phyloP scores from a whole-genome alignment of 116 monocot genomes.

The Dioscorea cayenensis region DNA sequence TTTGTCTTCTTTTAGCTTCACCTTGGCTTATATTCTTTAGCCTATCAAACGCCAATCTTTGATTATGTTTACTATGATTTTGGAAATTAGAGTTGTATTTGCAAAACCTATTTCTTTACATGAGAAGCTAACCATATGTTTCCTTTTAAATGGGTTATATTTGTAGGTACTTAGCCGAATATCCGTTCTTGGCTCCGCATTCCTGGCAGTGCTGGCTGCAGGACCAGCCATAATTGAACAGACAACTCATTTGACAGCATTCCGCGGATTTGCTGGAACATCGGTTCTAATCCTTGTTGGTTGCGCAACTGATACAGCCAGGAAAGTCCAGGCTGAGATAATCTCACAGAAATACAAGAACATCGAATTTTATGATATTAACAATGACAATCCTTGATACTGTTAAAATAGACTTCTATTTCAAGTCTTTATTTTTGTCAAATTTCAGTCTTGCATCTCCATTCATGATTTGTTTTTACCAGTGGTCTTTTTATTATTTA shows the following conservation, averaged over 20 bases:
- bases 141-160: background rate
- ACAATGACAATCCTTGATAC: slow-evolving; percentile 40
- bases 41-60: too few species aligned
- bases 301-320: slow-evolving; percentile 95
- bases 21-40: too few species aligned
- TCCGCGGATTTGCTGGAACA: slow-evolving; percentile 93
- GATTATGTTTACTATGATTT: too few species aligned
- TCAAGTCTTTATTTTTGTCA: background rate
- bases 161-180: slow-evolving; percentile 81
- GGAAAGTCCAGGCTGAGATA: slow-evolving; percentile 96
- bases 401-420: too few species aligned
- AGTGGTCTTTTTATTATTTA: background rate
- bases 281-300: slow-evolving; percentile 95
- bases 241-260: slow-evolving; percentile 83
- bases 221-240: slow-evolving; percentile 88
- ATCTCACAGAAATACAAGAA: slow-evolving; percentile 97
- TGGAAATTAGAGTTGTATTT: too few species aligned
- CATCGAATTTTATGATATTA: slow-evolving; percentile 83
- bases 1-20: too few species aligned
- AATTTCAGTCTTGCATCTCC: too few species aligned
- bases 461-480: background rate
- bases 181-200: slow-evolving; percentile 87
- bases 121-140: slow-evolving; percentile 1
- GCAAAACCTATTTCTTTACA: too few species aligned
- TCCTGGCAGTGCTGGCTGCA: slow-evolving; percentile 89